Evolutionary conservation across 2,329 filamentous ascomycete genomes (phyloP), one percentile per base, ranked within the genome.

Genomic region (Colletotrichum filicis): DNA sequence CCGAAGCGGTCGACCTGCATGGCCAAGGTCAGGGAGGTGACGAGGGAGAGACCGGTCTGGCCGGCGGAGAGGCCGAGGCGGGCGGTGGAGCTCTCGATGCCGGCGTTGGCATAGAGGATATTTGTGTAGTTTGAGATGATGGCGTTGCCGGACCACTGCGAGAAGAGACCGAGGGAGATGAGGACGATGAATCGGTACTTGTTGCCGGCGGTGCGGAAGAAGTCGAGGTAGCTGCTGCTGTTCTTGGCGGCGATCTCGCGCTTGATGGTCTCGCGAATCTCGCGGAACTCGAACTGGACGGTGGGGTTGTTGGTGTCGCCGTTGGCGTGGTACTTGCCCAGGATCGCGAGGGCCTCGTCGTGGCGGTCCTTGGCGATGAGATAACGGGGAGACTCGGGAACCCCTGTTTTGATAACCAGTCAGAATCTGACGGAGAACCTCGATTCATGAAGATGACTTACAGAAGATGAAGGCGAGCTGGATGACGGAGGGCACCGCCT

Each of bases 101-200:
- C 89, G 74, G 88, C 88, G 46, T 83, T 84, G 53, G 84, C 79
- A 80, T 90, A 90, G 60, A 91, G 86, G 71, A 84, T 82, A 71
- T 84, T 87, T 53, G 87, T 84, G 76, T 90, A 91, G 82, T 91
- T 90, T 72, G 85, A 88, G 76, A 91, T 88, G 61, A 91, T 85
- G 72, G 86, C 89, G 78, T 91, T 91, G 66, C 90, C 89, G 46
- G 85, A 88, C 84, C 88, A 91, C 79, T 91, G 89, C 0, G 87
- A 90, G 81, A 91, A 90, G 73, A 91, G 79, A 77, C 88, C 89
- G 30, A 91, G 84, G 1, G 88, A 88, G 59, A 88, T 79, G 65
- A 90, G 81, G 35, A 91, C 81, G 28, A 83, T 76, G 55, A 91
- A 79, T 56, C 89, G 85, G 78, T 89, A 87, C 64, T 88, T 86